phyloP scores from a whole-genome alignment of 2,329 filamentous ascomycete species.

The Penicillium vulpinum region DNA sequence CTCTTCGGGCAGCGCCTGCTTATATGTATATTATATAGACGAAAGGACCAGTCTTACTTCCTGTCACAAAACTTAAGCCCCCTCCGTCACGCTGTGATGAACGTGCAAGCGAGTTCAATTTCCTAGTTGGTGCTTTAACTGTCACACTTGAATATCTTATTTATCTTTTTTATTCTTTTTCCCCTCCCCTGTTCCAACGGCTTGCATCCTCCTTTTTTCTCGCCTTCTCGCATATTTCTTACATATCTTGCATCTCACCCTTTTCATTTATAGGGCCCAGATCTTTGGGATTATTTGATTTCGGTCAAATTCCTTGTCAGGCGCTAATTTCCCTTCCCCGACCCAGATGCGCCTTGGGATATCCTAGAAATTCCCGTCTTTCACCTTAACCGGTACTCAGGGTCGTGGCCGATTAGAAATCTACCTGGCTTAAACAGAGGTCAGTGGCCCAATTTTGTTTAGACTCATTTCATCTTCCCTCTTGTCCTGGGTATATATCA shows the following conservation, averaged over 20 bases:
- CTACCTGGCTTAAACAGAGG: conserved; percentile 18
- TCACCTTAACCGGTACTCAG: conserved; percentile 19
- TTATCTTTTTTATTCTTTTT: conserved; percentile 9
- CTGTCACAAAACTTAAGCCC: conserved; percentile 25
- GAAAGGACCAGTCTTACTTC: conserved; percentile 15
- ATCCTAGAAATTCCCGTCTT: conserved; percentile 11
- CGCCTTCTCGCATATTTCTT: conserved; percentile 16
- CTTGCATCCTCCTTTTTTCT: conserved; percentile 7
- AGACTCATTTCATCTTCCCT: conserved; percentile 4
- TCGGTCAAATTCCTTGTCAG: conserved; percentile 7
- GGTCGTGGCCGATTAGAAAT: conserved; percentile 22
- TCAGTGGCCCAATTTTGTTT: conserved; percentile 15
- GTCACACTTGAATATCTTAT: conserved; percentile 11
- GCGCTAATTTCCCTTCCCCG: conserved; percentile 14
- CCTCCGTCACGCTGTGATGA: conserved; percentile 29
- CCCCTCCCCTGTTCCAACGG: conserved; percentile 9
- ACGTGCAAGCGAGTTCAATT: conserved; percentile 19
- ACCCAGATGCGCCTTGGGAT: conserved; percentile 22
- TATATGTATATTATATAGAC: conserved; percentile 21
- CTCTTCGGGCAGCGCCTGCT: conserved; percentile 11
- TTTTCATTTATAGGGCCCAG: conserved; percentile 18
- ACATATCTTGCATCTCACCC: conserved; percentile 7
- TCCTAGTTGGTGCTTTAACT: background rate
- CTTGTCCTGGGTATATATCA: conserved; percentile 1
- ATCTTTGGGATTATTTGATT: conserved; percentile 16